Conservation (phyloP, 805 yeast species). For the Yamadazyma laniorum region DNA sequence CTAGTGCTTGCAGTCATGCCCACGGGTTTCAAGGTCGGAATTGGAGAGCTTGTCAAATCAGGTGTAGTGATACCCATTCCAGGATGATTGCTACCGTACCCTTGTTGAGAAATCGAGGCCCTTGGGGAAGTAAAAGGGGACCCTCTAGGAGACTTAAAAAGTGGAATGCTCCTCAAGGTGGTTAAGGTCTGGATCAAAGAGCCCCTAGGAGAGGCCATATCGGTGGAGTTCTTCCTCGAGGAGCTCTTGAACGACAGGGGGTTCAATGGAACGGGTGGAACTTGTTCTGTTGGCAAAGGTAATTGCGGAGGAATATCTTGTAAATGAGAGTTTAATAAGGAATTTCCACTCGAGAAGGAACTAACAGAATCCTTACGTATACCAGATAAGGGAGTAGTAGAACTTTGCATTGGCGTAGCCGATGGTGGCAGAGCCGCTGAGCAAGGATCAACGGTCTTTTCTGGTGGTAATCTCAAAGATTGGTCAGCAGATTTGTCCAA, state of each 20-base stretch:
- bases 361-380: slow-evolving; percentile 14
- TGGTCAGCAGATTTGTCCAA: slow-evolving; percentile 7
- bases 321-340: slow-evolving; percentile 28
- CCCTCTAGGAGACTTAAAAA: slow-evolving; percentile 32
- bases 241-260: slow-evolving; percentile 32
- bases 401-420: neutral
- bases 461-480: slow-evolving; percentile 5
- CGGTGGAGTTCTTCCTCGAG: slow-evolving; percentile 38
- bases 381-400: neutral
- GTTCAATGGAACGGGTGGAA: slow-evolving; percentile 42
- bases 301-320: slow-evolving; percentile 55
- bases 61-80: slow-evolving; percentile 6
- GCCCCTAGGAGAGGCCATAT: slow-evolving; percentile 38
- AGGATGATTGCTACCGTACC: slow-evolving; percentile 8
- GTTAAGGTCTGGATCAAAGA: slow-evolving; percentile 42
- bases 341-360: slow-evolving; percentile 23
- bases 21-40: slow-evolving; percentile 21
- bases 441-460: slow-evolving; percentile 4
- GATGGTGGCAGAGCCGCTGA: neutral
- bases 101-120: slow-evolving; percentile 43
- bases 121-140: slow-evolving; percentile 48
- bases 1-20: neutral
- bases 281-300: slow-evolving; percentile 55
- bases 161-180: slow-evolving; percentile 37
- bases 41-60: slow-evolving; percentile 18